Evolutionary conservation across 2,329 filamentous ascomycete species (phyloP).

Genomic region (Penicillium oxalicum): DNA sequence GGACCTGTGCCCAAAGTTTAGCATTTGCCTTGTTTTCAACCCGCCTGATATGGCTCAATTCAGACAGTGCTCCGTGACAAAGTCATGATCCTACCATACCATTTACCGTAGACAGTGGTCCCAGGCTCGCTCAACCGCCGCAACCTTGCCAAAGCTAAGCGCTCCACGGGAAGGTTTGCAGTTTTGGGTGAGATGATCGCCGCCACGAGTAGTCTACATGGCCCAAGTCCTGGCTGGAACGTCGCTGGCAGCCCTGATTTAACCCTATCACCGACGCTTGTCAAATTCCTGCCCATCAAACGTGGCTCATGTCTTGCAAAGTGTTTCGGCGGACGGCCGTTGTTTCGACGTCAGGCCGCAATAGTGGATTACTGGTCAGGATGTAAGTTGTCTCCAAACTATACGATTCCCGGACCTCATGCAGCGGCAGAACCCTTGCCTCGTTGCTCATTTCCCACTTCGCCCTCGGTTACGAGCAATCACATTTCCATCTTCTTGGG

Average conservation of each 20-base stretch:
- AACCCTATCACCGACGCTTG: not conserved
- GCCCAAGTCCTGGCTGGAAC: not conserved
- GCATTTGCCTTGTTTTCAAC: conserved; percentile 13
- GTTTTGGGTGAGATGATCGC: conserved; percentile 2
- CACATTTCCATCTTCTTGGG: not conserved
- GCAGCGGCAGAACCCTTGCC: conserved; percentile 17
- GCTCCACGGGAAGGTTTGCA: not conserved
- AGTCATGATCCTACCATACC: not conserved
- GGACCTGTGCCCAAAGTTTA: not conserved
- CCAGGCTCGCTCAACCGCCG: conserved; percentile 3
- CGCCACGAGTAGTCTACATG: not conserved
- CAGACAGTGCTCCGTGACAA: not conserved
- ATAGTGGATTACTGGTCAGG: conserved; percentile 7
- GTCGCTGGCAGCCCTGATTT: conserved; percentile 5
- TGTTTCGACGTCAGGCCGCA: conserved; percentile 7
- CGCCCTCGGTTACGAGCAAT: conserved; percentile 5
- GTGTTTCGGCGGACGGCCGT: conserved; percentile 6
- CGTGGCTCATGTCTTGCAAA: conserved; percentile 7
- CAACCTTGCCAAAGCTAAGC: not conserved
- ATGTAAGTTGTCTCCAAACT: conserved; percentile 1
- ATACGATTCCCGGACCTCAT: conserved; percentile 10
- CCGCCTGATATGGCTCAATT: not conserved
- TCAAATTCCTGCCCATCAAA: conserved; percentile 8
- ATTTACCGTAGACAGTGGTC: not conserved
- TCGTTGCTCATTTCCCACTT: conserved; percentile 9